Evolutionary conservation across 2,329 filamentous ascomycete genomes (phyloP).

Genomic region (Talaromyces sp.): DNA sequence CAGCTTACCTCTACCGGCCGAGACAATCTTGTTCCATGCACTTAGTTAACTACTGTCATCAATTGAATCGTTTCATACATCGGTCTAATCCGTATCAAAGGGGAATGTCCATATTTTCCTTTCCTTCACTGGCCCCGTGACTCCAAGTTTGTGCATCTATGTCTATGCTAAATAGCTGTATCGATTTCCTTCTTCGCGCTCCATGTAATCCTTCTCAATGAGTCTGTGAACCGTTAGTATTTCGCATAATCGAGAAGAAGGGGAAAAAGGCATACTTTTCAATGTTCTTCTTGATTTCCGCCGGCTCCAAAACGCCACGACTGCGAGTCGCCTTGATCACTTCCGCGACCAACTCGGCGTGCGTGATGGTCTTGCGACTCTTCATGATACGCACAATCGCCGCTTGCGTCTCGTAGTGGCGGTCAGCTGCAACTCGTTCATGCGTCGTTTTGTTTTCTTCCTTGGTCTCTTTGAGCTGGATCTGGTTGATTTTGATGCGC

Average conservation of each 20-base stretch:
- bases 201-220: conserved; percentile 91
- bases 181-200: conserved; percentile 63
- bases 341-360: conserved; percentile 82
- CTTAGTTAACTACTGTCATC: too few relatives aligned
- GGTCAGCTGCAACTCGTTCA: conserved; percentile 78
- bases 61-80: neutral
- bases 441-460: conserved; percentile 94
- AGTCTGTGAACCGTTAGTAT: conserved; percentile 49
- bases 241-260: neutral
- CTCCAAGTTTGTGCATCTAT: neutral
- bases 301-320: conserved; percentile 76
- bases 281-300: conserved; percentile 94
- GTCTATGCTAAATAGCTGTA: conserved; percentile 62
- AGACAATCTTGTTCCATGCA: neutral
- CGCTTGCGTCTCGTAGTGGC: conserved; percentile 94
- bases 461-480: conserved; percentile 92
- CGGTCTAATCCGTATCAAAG: neutral
- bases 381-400: conserved; percentile 98
- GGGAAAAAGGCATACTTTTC: conserved; percentile 62
- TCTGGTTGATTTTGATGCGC: conserved; percentile 97
- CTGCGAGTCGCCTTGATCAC: conserved; percentile 87
- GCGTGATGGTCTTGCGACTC: conserved; percentile 77
- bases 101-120: neutral
- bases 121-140: too few relatives aligned
- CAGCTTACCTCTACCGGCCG: neutral